Base-by-base conservation (phyloP, 2,329 filamentous ascomycete genomes). In the Ophiostoma ulmi region DNA sequence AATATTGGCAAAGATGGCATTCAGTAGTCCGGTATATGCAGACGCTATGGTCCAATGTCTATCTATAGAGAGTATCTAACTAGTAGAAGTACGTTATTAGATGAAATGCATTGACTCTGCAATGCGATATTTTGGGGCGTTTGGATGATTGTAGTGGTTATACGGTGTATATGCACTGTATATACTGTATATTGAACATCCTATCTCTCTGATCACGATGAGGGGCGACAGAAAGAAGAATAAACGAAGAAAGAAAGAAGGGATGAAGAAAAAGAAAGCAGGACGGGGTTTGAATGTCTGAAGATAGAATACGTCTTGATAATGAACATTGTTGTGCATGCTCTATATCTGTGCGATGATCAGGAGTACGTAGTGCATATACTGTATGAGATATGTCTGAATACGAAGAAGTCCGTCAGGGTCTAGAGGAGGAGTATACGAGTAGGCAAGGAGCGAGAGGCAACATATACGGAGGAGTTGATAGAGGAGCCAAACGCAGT, bases 311-410 rank as follows among this genome's bases (percentile, higher is more conserved):
- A 31, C 31, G 31, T 20, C 17, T 5, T 48, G 52, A 26, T 26
- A 26, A 58, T 17, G 22, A 26, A 26, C 2, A 26, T n/a, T 26
- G 52, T 58, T 13, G 11, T 14, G 52, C 52, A 58, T 58, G 52
- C 52, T 58, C 52, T 58, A 44, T 44, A 26, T 58, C 11, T 10
- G 52, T 58, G 52, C n/a, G 52, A 58, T 58, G 52, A 58, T 58
- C 52, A 58, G n/a, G n/a, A 58, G 52, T 58, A 58, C 52, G 52
- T 22, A 58, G 52, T 58, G 52, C 52, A 58, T 58, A 13, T 26
- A 5, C 20, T 14, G 52, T 26, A 58, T 58, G 52, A 58, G 52
- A 58, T 10, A 58, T 58, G 52, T 58, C 52, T 58, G 52, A 8
- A 58, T 58, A 22, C 8, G 8, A 58, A 13, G n/a, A 31, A n/a